These are phyloP conservation scores for Lenzites betulinus DNA, from an alignment of 768 basidiomycete genomes.

Conservation along the genomic window DNA sequence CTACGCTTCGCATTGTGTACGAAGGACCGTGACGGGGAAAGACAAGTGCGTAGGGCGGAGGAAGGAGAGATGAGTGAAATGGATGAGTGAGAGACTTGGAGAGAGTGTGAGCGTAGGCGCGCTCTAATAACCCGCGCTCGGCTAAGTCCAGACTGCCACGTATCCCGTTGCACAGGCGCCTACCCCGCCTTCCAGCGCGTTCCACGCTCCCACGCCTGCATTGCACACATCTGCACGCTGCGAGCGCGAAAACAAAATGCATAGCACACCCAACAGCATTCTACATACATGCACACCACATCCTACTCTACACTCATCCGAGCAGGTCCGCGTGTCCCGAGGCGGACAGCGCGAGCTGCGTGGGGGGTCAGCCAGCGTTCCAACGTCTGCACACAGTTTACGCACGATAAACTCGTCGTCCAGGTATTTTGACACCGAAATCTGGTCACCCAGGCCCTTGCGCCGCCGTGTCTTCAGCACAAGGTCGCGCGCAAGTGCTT, in stretches of 20 bases:
- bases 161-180: conserved; percentile 31
- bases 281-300: conserved; percentile 19
- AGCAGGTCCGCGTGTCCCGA: conserved; percentile 95
- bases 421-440: conserved; percentile 95
- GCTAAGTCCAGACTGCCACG: conserved; percentile 41
- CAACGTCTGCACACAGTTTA: conserved; percentile 21
- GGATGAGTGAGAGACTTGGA: conserved; percentile 17
- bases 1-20: conserved; percentile 86
- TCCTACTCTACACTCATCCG: conserved; percentile 45
- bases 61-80: conserved; percentile 37
- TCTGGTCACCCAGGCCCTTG: conserved; percentile 96
- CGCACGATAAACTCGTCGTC: conserved; percentile 95
- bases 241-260: conserved; percentile 13
- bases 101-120: conserved; percentile 4
- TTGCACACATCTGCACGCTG: not conserved
- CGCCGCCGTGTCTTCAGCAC: conserved; percentile 95
- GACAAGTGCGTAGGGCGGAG: conserved; percentile 34
- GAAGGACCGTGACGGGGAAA: conserved; percentile 60
- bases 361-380: conserved; percentile 11
- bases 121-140: conserved; percentile 38
- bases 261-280: conserved; percentile 20
- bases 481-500: conserved; percentile 90
- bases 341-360: conserved; percentile 87
- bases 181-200: conserved; percentile 28
- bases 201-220: conserved; percentile 37